These are phyloP conservation scores for Globisporangium irregulare DNA, from an alignment of 352 stramenopile genomes.

Conservation along the genomic window DNA sequence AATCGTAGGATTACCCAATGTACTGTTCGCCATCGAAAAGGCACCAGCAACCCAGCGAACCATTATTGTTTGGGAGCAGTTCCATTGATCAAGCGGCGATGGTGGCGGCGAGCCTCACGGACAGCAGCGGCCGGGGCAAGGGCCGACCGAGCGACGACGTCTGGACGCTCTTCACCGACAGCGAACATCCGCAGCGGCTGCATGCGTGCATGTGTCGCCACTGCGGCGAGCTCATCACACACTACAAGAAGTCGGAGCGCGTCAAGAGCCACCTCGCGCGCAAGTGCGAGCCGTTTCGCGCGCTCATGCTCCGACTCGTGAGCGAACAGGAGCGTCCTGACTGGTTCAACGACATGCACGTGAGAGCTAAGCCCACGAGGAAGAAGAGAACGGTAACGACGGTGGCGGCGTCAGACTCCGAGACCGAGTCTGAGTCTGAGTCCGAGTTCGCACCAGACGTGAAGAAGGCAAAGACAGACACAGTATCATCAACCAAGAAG, in stretches of 20 bases:
- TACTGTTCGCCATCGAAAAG: slow-evolving; percentile 1
- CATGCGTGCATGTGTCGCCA: slow-evolving; percentile 43
- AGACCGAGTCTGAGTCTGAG: neutral
- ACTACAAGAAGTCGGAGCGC: slow-evolving; percentile 68
- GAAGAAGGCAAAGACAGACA: neutral
- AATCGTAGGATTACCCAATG: neutral
- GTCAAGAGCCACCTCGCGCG: slow-evolving; percentile 49
- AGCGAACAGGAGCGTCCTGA: slow-evolving; percentile 30
- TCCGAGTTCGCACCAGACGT: neutral
- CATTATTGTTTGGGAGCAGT: neutral
- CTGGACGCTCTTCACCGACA: slow-evolving; percentile 55
- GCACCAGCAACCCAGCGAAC: neutral
- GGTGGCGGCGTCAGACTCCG: neutral
- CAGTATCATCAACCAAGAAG: neutral
- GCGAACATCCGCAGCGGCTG: slow-evolving; percentile 45
- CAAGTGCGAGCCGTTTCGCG: slow-evolving; percentile 50
- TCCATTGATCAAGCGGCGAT: neutral
- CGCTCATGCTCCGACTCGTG: slow-evolving; percentile 27
- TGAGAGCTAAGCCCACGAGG: neutral
- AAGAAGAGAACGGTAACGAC: neutral
- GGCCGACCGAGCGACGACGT: slow-evolving; percentile 44
- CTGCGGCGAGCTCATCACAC: slow-evolving; percentile 35
- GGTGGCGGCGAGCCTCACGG: neutral
- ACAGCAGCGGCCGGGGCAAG: slow-evolving; percentile 2
- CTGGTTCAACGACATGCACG: slow-evolving; percentile 30